phyloP scores from a whole-genome alignment of 176 grass and related monocot species.

The Chrysopogon serrulatus region DNA sequence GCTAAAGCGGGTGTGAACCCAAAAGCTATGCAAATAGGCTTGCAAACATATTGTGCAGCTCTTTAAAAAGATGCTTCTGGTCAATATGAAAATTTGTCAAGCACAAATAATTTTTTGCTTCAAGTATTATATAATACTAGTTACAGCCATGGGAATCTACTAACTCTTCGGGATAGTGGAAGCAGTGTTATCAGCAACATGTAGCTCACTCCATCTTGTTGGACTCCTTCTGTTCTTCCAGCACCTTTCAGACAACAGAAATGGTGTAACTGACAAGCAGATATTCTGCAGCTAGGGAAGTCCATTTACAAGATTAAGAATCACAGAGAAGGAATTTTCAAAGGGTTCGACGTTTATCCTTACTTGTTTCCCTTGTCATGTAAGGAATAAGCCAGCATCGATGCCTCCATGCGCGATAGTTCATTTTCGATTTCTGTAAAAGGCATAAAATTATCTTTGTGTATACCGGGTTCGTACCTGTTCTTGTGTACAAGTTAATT shows the following conservation, averaged over 20 bases:
- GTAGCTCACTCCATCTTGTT: conserved; percentile 73
- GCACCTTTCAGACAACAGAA: conserved; percentile 44
- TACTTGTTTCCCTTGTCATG: conserved; percentile 74
- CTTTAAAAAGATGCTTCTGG: neutral
- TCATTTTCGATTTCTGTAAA: conserved; percentile 98
- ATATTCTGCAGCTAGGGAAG: neutral
- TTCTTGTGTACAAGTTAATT: neutral
- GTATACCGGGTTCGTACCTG: neutral
- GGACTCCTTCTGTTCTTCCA: conserved; percentile 71
- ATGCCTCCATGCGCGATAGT: conserved; percentile 92
- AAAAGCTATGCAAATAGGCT: neutral
- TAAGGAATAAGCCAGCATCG: conserved; percentile 81
- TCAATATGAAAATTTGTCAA: neutral
- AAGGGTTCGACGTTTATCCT: neutral
- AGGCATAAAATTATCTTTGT: neutral
- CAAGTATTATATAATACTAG: neutral
- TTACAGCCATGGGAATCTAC: neutral
- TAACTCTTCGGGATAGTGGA: conserved; percentile 80
- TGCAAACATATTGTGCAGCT: neutral
- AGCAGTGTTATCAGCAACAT: conserved; percentile 86
- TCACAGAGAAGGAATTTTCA: neutral
- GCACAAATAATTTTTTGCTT: neutral
- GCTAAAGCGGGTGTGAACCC: neutral
- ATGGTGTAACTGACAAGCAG: neutral
- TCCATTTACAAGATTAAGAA: neutral